A percentile compares a stretch with the other conserved stretches of the same genome.
Evolutionary conservation across 1,284 basidiomycete species (phyloP).

Genomic region (Exobasidium rhododendri): DNA sequence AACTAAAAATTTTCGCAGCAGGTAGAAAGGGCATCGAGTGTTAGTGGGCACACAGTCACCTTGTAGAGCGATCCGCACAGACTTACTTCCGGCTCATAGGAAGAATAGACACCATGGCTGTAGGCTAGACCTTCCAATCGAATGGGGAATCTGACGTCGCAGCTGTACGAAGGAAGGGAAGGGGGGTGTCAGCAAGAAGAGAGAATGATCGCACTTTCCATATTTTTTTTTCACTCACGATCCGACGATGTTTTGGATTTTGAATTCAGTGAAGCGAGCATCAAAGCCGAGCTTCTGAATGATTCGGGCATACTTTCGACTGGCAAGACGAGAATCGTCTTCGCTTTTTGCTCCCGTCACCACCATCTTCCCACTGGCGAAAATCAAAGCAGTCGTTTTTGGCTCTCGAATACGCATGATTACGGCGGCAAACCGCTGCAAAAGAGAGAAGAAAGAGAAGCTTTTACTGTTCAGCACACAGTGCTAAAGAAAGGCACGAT

Average conservation of each 20-base stretch:
- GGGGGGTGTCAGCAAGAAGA: no score
- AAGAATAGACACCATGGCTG: slow-evolving; percentile 96
- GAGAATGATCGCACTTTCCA: not conserved
- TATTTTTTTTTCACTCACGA: slow-evolving; percentile 21
- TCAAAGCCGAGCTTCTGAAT: slow-evolving; percentile 99
- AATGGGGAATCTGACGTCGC: slow-evolving; percentile 99
- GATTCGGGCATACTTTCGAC: slow-evolving; percentile 97
- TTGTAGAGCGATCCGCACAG: no score
- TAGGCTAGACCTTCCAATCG: slow-evolving; percentile 96
- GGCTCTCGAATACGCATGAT: slow-evolving; percentile 99
- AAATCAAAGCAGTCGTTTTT: slow-evolving; percentile 98
- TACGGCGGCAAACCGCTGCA: slow-evolving; percentile 97
- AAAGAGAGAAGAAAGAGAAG: slow-evolving; percentile 58
- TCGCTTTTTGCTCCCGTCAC: slow-evolving; percentile 99
- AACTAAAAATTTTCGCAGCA: slow-evolving; percentile 66
- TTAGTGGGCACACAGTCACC: no score
- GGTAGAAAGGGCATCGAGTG: not conserved
- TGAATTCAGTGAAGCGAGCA: slow-evolving; percentile 98
- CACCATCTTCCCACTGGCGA: slow-evolving; percentile 99
- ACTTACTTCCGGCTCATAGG: slow-evolving; percentile 89
- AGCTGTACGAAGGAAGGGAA: slow-evolving; percentile 54
- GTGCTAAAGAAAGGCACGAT: not conserved
- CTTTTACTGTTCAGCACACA: slow-evolving; percentile 53
- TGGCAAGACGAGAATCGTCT: slow-evolving; percentile 93
- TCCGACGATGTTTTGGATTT: slow-evolving; percentile 99